A percentile compares a stretch with the other conserved stretches of the same genome.
phyloP scores from a whole-genome alignment of 345 rosid species.

The Excoecaria cochinchinensis region DNA sequence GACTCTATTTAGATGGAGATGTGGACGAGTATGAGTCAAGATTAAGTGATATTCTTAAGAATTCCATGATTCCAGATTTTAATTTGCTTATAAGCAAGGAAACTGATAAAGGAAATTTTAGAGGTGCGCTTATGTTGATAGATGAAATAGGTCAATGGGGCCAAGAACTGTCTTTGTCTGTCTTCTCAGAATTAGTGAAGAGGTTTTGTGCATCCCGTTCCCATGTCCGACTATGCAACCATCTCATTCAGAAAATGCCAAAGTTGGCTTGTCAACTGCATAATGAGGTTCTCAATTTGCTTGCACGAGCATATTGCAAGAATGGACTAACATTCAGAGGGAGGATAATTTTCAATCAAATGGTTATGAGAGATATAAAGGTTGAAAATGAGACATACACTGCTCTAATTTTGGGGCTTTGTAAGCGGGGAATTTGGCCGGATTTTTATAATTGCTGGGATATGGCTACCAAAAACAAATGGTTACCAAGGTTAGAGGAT shows the following conservation, averaged over 20 bases:
- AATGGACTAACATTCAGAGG: constrained; percentile 51
- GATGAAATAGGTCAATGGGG: constrained; percentile 71
- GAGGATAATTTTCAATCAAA: constrained; percentile 43
- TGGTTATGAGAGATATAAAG: constrained; percentile 42
- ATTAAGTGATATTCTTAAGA: constrained; percentile 43
- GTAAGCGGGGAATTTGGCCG: constrained; percentile 45
- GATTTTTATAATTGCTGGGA: constrained; percentile 44
- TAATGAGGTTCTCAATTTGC: constrained; percentile 54
- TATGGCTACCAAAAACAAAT: constrained; percentile 42
- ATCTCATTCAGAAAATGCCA: constrained; percentile 54
- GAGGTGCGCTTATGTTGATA: constrained; percentile 38
- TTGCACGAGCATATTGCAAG: constrained; percentile 56
- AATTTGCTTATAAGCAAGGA: constrained; percentile 43
- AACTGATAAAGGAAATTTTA: constrained; percentile 41
- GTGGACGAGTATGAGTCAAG: constrained; percentile 55
- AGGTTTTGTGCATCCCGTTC: constrained; percentile 44
- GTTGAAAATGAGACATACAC: constrained; percentile 46
- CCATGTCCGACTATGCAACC: constrained; percentile 34
- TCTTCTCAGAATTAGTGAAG: constrained; percentile 44
- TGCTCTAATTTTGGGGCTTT: constrained; percentile 45
- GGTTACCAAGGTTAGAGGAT: constrained; percentile 47
- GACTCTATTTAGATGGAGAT: constrained; percentile 70
- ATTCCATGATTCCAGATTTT: constrained; percentile 54
- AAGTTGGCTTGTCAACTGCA: constrained; percentile 51
- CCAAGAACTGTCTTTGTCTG: constrained; percentile 50